Base-by-base conservation (phyloP, 805 yeast species). In the Pichia thaimueangensis region DNA sequence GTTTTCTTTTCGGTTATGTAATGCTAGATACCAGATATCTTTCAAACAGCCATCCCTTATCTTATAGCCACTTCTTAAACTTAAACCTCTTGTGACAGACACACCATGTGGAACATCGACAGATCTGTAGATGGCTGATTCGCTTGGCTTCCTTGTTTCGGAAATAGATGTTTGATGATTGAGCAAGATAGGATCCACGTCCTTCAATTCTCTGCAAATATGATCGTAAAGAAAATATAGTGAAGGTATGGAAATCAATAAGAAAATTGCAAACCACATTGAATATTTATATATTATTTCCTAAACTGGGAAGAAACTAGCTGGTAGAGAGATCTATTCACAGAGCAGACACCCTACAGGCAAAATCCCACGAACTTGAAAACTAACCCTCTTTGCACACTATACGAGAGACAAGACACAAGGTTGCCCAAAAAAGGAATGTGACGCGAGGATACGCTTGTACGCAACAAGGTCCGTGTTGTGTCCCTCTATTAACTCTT, bases 71-170 rank as follows among this genome's bases (percentile, higher is more conserved):
- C 73, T 68, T 33, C 86, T 70, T 20, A 88, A 72, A 35, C 77
- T 76, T 42, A 85, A 62, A 0, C 94, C 94, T 2, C 84, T 73
- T 19, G 81, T 69, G 43, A 88, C 67, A 0, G 85, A 82, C 45
- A 75, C 58, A 5, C 86, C 85, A 56, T 76, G 79, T 19, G 89
- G 93, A 25, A 84, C 76, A 50, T 82, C 78, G 35, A 78, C 77
- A 39, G 87, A 82, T 48, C 93, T 72, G 59, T 84, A 80, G 10
- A 84, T 67, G 0, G 95, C 89, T 13, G 89, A 75, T 58, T 88
- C 95, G 38, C 73, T 69, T 5, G 69, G 67, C 33, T 71, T 67
- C n/a, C 95, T 68, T 1, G 86, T 80, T 6, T 79, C 63, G 2
- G 82, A 74, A 27, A 82, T 62, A 17, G 78, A 69, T 2, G 94